Base-by-base conservation (phyloP, 2,329 filamentous ascomycete species). In the Ophiostoma novo-ulmi region DNA sequence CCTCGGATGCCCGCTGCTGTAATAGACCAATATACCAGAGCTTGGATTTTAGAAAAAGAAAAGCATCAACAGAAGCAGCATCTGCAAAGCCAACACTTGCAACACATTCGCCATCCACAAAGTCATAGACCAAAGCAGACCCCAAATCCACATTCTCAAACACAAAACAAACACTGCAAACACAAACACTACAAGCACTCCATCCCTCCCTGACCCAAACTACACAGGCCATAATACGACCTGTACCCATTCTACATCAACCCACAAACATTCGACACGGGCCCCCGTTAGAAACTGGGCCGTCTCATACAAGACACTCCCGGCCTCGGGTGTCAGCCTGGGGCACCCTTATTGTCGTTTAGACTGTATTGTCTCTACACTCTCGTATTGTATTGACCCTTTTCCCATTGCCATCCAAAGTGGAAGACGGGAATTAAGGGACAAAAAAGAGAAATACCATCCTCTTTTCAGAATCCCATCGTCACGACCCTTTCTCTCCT, bases 1-100 rank as follows among this genome's bases (percentile, higher is more conserved):
- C 58, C 80, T 81, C 83, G 82, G 79, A 86, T 87, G 85, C 84
- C 80, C 77, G 80, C 82, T 75, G 82, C 83, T 84, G 82, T 63
- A 85, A 81, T 81, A 80, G 79, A 83, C 63, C 63, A 63, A 36
- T 26, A 63, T 17, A 63, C 58, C 13, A 26, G 58, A 63, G 26
- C 26, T 6, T 17, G 58, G 26, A 63, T 35, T 5, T 17, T 5
- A 8, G 13, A 5, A 22, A 10, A 63, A 26, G 22, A 31, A 14
- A 35, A 63, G 26, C 26, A 63, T 17, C n/a, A 31, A 11, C 8
- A 63, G 26, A 35, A 36, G 2, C 26, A 63, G 10, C 35, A 20
- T 31, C 58, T 31, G 31, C 31, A 63, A 35, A 58, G 7, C 1
- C 26, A 13, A 61, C 22, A 7, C 7, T 26, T 20, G 14, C 8